Evolutionary conservation across 495 filamentous ascomycete genomes (phyloP), one percentile per base, ranked within the genome.

Genomic region (Talaromyces borbonicus): DNA sequence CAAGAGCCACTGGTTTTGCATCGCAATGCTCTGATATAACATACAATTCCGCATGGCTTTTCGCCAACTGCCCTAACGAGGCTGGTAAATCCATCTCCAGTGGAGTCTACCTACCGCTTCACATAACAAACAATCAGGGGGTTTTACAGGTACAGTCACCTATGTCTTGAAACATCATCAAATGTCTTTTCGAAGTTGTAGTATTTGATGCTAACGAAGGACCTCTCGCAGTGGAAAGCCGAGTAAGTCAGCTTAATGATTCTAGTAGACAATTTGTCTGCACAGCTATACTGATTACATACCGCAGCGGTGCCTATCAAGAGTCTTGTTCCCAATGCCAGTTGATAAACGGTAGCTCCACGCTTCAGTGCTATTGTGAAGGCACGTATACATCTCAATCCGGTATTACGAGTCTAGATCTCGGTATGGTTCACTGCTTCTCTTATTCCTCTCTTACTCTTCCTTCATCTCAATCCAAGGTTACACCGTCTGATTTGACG

Each of bases 1-100:
- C n/a, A n/a, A n/a, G n/a, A n/a, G n/a, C n/a, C n/a, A 36, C 26
- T 1, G 41, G 41, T 2, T 43, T 43, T 18, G 19, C 41, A 3
- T 43, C 41, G 18, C 14, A 19, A 19, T 43, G 41, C 41, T 18
- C 24, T 12, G 25, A 43, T 30, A 43, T 43, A 26, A 43, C n/a
- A 14, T 8, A 20, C n/a, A 30, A 43, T n/a, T 30, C 24, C 41
- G n/a, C 15, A 7, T 43, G 41, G 41, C n/a, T 43, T 14, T 9
- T 29, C 15, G 41, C 41, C 5, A 43, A 26, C 16, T 43, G 41
- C 25, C 41, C 26, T 16, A 29, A 43, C 6, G 41, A 43, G 0
- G 24, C 41, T 30, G 41, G 41, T 19, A 29, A 24, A 18, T 27
- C 41, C n/a, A 18, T 43, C 6, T 19, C 23, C 7, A 43, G 41